Percentiles rank a stretch among this genome's conserved stretches.
Conservation (phyloP, 306 rosid species). For the Fragaria iinumae region DNA sequence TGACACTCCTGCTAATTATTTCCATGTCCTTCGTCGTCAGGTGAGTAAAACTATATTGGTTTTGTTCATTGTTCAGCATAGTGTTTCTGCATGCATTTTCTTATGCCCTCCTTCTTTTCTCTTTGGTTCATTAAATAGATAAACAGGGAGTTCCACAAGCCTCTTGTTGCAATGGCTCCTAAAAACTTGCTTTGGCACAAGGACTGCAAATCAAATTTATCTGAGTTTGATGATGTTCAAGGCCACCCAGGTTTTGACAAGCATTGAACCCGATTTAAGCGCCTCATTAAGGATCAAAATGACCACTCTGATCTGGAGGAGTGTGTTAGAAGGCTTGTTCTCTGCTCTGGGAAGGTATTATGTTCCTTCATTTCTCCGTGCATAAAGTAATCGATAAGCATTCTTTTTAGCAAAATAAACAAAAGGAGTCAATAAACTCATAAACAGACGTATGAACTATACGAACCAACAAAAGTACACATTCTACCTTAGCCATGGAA, state of each 20-base stretch:
- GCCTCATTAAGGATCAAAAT: constrained; percentile 88
- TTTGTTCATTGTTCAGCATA: constrained; percentile 10
- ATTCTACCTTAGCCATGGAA: neutral
- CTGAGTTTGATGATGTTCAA: constrained; percentile 95
- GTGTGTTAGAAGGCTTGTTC: constrained; percentile 83
- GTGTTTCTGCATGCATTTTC: neutral
- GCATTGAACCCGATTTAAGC: constrained; percentile 98
- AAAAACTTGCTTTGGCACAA: constrained; percentile 86
- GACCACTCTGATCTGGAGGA: constrained; percentile 66
- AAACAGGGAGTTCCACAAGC: constrained; percentile 91
- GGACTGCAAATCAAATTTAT: constrained; percentile 85
- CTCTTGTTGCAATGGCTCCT: constrained; percentile 93
- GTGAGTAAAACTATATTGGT: constrained; percentile 40
- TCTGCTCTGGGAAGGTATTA: constrained; percentile 90
- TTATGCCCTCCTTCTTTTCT: neutral
- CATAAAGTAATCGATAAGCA: neutral
- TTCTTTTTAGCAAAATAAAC: neutral
- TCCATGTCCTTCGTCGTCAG: constrained; percentile 96
- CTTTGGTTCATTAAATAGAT: constrained; percentile 42
- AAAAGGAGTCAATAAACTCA: neutral
- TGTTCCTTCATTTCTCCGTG: neutral
- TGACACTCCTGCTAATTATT: constrained; percentile 94
- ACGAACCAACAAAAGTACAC: neutral
- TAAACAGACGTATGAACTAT: neutral
- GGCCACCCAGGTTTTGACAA: constrained; percentile 99